phyloP scores from a whole-genome alignment of 345 rosid species.

The Euphorbia tirucalli region DNA sequence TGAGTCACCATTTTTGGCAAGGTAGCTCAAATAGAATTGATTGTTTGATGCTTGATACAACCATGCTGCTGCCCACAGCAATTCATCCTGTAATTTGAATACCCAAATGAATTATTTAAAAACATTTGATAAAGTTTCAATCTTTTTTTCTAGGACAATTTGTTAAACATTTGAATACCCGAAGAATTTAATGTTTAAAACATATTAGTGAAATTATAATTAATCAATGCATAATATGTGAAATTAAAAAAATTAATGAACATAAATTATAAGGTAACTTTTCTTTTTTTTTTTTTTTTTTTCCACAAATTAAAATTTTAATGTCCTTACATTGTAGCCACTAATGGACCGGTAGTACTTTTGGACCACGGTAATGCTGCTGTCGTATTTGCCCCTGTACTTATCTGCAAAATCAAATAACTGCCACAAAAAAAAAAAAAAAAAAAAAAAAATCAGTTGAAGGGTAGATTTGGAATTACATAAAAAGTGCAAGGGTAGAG shows the following conservation, averaged over 20 bases:
- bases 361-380: slow-evolving; percentile 80
- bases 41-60: slow-evolving; percentile 78
- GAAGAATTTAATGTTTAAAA: no score
- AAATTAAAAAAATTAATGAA: no score
- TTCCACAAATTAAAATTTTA: neutral
- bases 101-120: neutral
- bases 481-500: slow-evolving; percentile 5
- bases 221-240: no score
- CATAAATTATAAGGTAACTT: no score
- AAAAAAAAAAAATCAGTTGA: neutral
- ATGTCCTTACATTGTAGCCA: slow-evolving; percentile 72
- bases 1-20: slow-evolving; percentile 73
- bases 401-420: slow-evolving; percentile 92
- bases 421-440: slow-evolving; percentile 44
- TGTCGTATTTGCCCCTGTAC: slow-evolving; percentile 93
- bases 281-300: no score
- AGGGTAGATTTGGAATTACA: slow-evolving; percentile 20
- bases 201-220: no score
- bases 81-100: slow-evolving; percentile 62
- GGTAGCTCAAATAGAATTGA: slow-evolving; percentile 70
- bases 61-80: slow-evolving; percentile 99
- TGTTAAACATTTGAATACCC: no score
- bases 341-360: slow-evolving; percentile 84
- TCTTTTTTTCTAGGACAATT: no score
- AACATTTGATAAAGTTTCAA: no score